A percentile compares a stretch with the other conserved stretches of the same genome.
Conservation (phyloP, 306 rosid genomes). For the Ormosia semicastrata region DNA sequence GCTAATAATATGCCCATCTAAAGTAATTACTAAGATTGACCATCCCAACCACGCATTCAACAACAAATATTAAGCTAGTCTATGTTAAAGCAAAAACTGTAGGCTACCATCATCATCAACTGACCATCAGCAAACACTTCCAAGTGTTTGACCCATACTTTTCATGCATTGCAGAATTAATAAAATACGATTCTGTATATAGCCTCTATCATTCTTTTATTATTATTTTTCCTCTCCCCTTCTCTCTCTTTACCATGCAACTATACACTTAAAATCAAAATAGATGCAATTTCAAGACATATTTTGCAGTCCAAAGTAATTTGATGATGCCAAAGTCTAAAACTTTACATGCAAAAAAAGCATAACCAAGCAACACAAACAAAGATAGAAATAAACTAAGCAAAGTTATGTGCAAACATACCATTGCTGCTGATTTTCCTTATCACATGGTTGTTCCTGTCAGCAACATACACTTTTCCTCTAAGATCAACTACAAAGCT, state of each 20-base stretch:
- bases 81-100: neutral
- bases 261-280: neutral
- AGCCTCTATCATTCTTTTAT: neutral
- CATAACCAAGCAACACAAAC: neutral
- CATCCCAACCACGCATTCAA: neutral
- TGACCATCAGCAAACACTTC: neutral
- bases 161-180: neutral
- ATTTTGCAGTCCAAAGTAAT: neutral
- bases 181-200: neutral
- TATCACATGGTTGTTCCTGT: slow-evolving; percentile 39
- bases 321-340: neutral
- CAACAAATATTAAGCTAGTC: neutral
- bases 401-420: neutral
- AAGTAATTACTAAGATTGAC: neutral
- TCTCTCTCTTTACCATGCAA: neutral
- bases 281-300: neutral
- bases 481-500: slow-evolving; percentile 61
- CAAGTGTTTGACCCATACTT: slow-evolving; percentile 1
- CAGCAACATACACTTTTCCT: slow-evolving; percentile 78
- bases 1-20: neutral
- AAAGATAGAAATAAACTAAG: neutral
- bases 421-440: slow-evolving; percentile 61
- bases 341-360: neutral
- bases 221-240: neutral
- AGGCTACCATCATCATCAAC: neutral